Conservation (phyloP, 805 yeast species). For the Ascoidea asiatica region DNA sequence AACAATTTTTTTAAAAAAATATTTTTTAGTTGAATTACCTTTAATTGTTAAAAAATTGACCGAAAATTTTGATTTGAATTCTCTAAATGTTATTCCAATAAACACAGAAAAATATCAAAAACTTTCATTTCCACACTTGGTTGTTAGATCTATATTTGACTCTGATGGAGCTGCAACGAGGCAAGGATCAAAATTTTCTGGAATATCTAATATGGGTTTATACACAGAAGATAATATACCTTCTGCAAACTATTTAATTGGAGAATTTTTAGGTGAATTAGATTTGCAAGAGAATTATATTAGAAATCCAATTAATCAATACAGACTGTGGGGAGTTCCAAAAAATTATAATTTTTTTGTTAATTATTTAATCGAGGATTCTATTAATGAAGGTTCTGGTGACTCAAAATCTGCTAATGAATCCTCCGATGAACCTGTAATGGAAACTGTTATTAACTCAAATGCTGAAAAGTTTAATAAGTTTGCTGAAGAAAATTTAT, state of each 20-base stretch:
- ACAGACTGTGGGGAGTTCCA: constrained; percentile 58
- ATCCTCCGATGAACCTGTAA: constrained; percentile 21
- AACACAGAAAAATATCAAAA: neutral
- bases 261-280: constrained; percentile 63
- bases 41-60: neutral
- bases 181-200: constrained; percentile 27
- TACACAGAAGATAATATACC: constrained; percentile 25
- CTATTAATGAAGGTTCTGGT: neutral
- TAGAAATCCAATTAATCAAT: constrained; percentile 60
- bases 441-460: constrained; percentile 14
- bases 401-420: neutral
- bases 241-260: constrained; percentile 34
- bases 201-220: constrained; percentile 58
- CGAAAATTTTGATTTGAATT: neutral
- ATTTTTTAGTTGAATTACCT: constrained; percentile 1
- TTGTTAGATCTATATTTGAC: constrained; percentile 1
- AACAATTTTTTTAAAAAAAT: constrained; percentile 2
- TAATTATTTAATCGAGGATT: constrained; percentile 1
- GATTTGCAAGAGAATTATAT: constrained; percentile 52
- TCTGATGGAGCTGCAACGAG: neutral
- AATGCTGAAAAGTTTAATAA: constrained; percentile 1
- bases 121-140: neutral
- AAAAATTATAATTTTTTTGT: constrained; percentile 15
- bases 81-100: neutral
- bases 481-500: neutral